Conservation (phyloP, 2,329 filamentous ascomycete species). For the Metarhizium guizhouense region DNA sequence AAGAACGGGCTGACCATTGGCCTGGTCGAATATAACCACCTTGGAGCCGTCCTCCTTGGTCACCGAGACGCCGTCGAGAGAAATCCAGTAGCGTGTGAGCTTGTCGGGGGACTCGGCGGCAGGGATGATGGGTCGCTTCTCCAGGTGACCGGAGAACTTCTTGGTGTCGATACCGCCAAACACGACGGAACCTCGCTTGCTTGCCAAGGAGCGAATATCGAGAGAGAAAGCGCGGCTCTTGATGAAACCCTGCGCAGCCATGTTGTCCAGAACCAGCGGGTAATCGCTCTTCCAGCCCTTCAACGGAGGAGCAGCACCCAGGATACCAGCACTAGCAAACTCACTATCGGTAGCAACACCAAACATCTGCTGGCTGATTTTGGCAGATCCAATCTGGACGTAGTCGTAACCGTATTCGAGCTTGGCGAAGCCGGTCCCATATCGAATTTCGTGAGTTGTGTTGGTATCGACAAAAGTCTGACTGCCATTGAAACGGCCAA, state of each 20-base stretch:
- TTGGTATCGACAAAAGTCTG: conserved; percentile 19
- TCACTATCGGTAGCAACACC: conserved; percentile 25
- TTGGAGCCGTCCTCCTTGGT: conserved; percentile 25
- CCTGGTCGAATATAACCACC: conserved; percentile 33
- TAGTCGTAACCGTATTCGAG: conserved; percentile 26
- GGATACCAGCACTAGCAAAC: conserved; percentile 20
- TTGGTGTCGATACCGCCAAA: conserved; percentile 50
- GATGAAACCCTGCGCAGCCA: conserved; percentile 24
- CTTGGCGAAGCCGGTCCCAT: conserved; percentile 22
- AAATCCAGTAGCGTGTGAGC: conserved; percentile 32
- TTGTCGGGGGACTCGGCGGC: conserved; percentile 24
- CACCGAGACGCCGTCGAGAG: conserved; percentile 27
- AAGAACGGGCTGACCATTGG: conserved; percentile 36
- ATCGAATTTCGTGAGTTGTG: conserved; percentile 17
- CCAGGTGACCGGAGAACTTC: conserved; percentile 45
- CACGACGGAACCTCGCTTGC: conserved; percentile 26
- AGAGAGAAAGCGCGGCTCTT: conserved; percentile 28
- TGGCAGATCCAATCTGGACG: conserved; percentile 21
- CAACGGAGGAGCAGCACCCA: conserved; percentile 25
- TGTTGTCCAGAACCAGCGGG: conserved; percentile 25
- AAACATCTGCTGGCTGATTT: conserved; percentile 25
- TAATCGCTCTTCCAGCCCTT: conserved; percentile 25
- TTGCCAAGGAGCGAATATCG: conserved; percentile 23
- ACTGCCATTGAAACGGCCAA: conserved; percentile 22
- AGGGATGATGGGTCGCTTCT: conserved; percentile 47